phyloP scores from a whole-genome alignment of 257 asterid species.

The Penstemon eatonii region DNA sequence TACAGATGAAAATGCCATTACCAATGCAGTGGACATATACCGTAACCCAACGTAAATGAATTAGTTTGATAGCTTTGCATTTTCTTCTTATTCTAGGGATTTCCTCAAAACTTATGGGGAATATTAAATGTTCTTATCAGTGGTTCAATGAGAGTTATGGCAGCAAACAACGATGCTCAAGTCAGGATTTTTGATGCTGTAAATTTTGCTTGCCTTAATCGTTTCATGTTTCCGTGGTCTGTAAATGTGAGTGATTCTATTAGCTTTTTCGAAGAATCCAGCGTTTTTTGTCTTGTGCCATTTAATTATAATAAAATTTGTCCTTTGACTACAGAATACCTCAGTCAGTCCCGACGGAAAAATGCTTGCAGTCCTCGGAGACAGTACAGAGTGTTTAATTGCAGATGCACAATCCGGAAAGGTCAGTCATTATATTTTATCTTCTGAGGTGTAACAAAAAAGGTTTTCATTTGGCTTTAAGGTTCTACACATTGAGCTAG shows the following conservation, averaged over 20 bases:
- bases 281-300: neutral
- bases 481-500: too few species aligned
- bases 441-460: neutral
- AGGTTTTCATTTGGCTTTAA: neutral
- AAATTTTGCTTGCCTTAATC: slow-evolving; percentile 48
- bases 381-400: slow-evolving; percentile 55
- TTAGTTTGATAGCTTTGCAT: neutral
- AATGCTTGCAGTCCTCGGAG: slow-evolving; percentile 72
- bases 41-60: slow-evolving; percentile 42
- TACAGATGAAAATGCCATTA: slow-evolving; percentile 63
- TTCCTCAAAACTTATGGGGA: slow-evolving; percentile 1
- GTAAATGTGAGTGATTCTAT: slow-evolving; percentile 65
- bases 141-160: slow-evolving; percentile 60
- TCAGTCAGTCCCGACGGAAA: slow-evolving; percentile 71
- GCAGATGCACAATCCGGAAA: slow-evolving; percentile 67
- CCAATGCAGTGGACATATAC: slow-evolving; percentile 72
- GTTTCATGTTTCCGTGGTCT: slow-evolving; percentile 82
- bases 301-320: neutral
- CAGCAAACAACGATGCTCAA: slow-evolving; percentile 86
- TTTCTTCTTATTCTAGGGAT: neutral
- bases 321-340: slow-evolving; percentile 47
- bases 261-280: neutral
- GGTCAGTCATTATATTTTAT: slow-evolving; percentile 33
- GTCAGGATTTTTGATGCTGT: slow-evolving; percentile 65
- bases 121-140: slow-evolving; percentile 33